Conservation (phyloP, 768 basidiomycete species). For the Lentinus brumalis region DNA sequence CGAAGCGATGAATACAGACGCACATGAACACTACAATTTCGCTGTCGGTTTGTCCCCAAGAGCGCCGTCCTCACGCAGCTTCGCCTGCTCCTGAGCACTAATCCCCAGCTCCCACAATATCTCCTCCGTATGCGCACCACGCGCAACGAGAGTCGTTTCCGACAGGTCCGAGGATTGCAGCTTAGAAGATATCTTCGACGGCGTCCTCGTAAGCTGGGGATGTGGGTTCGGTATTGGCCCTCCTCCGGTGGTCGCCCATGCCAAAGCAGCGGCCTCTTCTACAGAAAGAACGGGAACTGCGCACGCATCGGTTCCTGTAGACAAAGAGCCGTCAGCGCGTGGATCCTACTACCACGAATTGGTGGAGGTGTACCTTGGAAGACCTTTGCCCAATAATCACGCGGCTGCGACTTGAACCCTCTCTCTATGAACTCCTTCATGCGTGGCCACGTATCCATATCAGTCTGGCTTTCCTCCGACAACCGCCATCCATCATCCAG, state of each 20-base stretch:
- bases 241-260: slow-evolving; percentile 20
- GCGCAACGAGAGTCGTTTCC: background rate
- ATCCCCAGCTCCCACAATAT: slow-evolving; percentile 23
- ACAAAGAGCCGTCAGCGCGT: background rate
- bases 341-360: too few species aligned
- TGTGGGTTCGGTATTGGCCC: slow-evolving; percentile 21
- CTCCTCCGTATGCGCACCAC: slow-evolving; percentile 21
- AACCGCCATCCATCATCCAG: slow-evolving; percentile 59
- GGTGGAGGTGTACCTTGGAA: slow-evolving; percentile 56
- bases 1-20: too few species aligned
- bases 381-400: slow-evolving; percentile 68
- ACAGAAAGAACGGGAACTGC: slow-evolving; percentile 68
- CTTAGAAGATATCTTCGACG: slow-evolving; percentile 3
- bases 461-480: slow-evolving; percentile 43
- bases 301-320: slow-evolving; percentile 70
- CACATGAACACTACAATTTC: slow-evolving; percentile 9
- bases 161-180: background rate
- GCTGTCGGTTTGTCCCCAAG: slow-evolving; percentile 10
- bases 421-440: slow-evolving; percentile 56
- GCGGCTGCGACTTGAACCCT: slow-evolving; percentile 61
- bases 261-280: slow-evolving; percentile 54
- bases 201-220: slow-evolving; percentile 25
- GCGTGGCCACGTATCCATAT: slow-evolving; percentile 56
- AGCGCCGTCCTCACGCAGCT: slow-evolving; percentile 10
- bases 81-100: background rate